Evolutionary conservation across 805 yeast species (phyloP), one percentile per base, ranked within the genome.

Genomic region (Candida sonorensis): DNA sequence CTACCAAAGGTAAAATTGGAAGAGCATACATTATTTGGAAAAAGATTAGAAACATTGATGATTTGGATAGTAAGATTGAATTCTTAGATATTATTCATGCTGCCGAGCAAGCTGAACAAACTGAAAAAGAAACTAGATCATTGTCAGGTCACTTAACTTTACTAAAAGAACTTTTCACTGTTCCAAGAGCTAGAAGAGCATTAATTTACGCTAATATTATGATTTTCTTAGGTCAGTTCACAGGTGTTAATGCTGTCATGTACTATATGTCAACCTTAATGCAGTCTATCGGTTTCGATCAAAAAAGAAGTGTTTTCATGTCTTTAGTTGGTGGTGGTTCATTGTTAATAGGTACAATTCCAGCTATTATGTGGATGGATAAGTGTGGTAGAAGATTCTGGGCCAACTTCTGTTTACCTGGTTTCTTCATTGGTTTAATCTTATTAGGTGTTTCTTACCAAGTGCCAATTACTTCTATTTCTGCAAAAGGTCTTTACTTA

Each of bases 261-360:
- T 77, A 76, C 60, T 72, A 77, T 54, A 66, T 76, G 72, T 67
- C 80, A 29, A 70, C 69, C 3, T 57, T 77, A 48, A 69, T 77
- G 75, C 50, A 45, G 3, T 57, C 62, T 21, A 72, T 77, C 46
- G 81, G 81, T 7, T 77, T 77, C 55, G 39, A 51, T 36, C 54
- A 55, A 14, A 69, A 69, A 46, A 53, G 66, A 31, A 59, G 78
- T 16, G 80, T 76, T 7, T 72, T 75, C 46, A 75, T 77, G 82
- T 75, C 82, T 7, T 64, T 75, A 48, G 83, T 77, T 15, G 81
- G 81, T 32, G 83, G 83, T 46, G 82, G 78, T 23, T 62, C 81
- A 2, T 55, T 76, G 27, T 51, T 77, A 41, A 28, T 77, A 9
- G 84, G 83, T 47, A 71, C 82, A 8, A 75, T 77, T 44, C 83